phyloP scores from a whole-genome alignment of 2,329 filamentous ascomycete species.

The Curvularia verruculosa region DNA sequence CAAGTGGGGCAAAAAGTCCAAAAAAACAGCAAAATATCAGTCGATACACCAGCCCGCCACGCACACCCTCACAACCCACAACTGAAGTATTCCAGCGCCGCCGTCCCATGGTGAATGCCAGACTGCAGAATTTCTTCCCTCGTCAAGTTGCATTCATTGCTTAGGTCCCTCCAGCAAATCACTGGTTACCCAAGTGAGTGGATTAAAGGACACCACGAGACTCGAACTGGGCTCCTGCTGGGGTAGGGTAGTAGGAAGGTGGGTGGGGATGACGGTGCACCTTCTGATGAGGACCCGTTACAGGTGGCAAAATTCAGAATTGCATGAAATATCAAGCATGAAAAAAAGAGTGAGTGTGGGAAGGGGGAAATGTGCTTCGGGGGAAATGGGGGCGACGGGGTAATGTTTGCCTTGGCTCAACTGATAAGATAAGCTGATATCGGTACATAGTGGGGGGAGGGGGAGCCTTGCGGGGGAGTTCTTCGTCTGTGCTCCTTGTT shows the following conservation, averaged over 20 bases:
- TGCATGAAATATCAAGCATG: conserved; percentile 4
- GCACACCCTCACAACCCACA: conserved; percentile 42
- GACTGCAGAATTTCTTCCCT: conserved; percentile 54
- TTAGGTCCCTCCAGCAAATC: conserved; percentile 52
- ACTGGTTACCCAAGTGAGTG: conserved; percentile 50
- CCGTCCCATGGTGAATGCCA: conserved; percentile 50
- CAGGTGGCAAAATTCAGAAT: conserved; percentile 33
- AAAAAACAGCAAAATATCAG: conserved; percentile 38
- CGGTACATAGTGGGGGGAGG: background rate
- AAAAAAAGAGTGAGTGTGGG: no score
- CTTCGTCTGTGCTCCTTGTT: background rate
- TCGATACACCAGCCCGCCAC: conserved; percentile 46
- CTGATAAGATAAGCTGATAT: background rate
- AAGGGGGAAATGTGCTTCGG: background rate
- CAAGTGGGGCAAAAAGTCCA: no score
- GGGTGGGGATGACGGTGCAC: conserved; percentile 42
- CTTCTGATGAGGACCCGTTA: conserved; percentile 47
- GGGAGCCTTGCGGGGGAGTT: background rate
- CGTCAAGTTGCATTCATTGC: conserved; percentile 51
- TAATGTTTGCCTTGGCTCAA: background rate
- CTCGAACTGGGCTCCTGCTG: conserved; percentile 52
- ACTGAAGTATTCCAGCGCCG: conserved; percentile 50
- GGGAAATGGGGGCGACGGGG: background rate
- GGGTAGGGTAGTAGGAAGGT: conserved; percentile 37
- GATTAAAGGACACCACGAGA: conserved; percentile 47